Evolutionary conservation across 768 basidiomycete species (phyloP).

Genomic region (Termitomyces eurrhizus): DNA sequence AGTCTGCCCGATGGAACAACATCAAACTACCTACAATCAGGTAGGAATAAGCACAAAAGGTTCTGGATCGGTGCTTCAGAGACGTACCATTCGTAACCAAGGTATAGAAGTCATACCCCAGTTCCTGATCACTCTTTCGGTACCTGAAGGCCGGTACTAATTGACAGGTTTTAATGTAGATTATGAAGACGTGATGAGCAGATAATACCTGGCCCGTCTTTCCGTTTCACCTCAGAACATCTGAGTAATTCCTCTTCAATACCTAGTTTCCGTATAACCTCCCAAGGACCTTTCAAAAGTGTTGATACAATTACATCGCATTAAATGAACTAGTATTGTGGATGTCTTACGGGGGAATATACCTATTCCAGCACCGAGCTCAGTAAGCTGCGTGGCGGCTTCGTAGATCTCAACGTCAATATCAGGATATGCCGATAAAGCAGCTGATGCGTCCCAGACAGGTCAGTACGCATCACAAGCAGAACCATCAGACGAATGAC

Average conservation of each 20-base stretch:
- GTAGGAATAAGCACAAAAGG: constrained; percentile 10
- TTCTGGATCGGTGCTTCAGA: background rate
- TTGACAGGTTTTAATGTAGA: constrained; percentile 2
- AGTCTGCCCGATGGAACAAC: constrained; percentile 63
- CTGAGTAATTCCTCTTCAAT: constrained; percentile 43
- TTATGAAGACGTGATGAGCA: background rate
- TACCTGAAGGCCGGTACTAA: constrained; percentile 51
- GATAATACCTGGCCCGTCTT: constrained; percentile 37
- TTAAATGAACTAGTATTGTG: constrained; percentile 14
- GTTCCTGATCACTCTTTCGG: constrained; percentile 57
- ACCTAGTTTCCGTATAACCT: constrained; percentile 40
- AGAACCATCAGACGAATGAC: constrained; percentile 15
- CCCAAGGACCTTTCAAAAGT: constrained; percentile 39
- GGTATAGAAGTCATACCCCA: constrained; percentile 50
- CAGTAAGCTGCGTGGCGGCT: constrained; percentile 42
- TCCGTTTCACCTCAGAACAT: constrained; percentile 31
- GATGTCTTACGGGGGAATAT: constrained; percentile 40
- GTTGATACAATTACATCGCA: background rate
- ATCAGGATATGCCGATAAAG: constrained; percentile 45
- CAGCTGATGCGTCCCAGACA: constrained; percentile 23
- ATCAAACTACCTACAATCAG: constrained; percentile 40
- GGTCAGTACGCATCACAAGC: constrained; percentile 8
- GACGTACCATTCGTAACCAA: constrained; percentile 53
- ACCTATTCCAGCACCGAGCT: constrained; percentile 62
- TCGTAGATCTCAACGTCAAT: constrained; percentile 59